These are phyloP conservation scores for Canavalia gladiata DNA, from an alignment of 306 rosid species.

Conservation along the genomic window DNA sequence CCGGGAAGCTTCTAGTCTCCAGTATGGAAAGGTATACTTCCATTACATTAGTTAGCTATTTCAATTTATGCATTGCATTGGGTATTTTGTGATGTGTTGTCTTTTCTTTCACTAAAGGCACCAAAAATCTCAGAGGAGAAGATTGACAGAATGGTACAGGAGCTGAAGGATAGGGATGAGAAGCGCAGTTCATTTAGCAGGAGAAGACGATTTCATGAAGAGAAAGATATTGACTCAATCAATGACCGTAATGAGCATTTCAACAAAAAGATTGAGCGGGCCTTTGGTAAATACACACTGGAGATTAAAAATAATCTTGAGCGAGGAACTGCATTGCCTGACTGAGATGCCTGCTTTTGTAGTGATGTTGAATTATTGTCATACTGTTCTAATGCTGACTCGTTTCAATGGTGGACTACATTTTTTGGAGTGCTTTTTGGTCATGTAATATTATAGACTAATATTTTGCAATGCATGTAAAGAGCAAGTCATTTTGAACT, in stretches of 20 bases:
- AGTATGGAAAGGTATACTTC: slow-evolving; percentile 84
- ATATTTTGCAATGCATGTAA: slow-evolving; percentile 14
- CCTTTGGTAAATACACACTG: slow-evolving; percentile 95
- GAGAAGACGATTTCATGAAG: slow-evolving; percentile 89
- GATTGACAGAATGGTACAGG: slow-evolving; percentile 94
- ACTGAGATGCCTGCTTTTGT: slow-evolving; percentile 57
- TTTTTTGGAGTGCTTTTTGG: slow-evolving; percentile 6
- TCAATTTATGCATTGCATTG: slow-evolving; percentile 10
- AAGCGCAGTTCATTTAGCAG: slow-evolving; percentile 87
- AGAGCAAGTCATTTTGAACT: slow-evolving; percentile 36
- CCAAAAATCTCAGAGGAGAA: slow-evolving; percentile 84
- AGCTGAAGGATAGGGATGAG: slow-evolving; percentile 84
- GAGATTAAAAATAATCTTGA: slow-evolving; percentile 99
- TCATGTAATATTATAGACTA: slow-evolving; percentile 35
- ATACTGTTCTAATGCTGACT: slow-evolving; percentile 11
- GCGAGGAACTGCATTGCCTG: slow-evolving; percentile 98
- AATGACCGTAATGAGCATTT: slow-evolving; percentile 98
- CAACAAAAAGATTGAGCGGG: slow-evolving; percentile 98
- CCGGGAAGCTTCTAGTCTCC: slow-evolving; percentile 98
- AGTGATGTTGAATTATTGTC: background rate
- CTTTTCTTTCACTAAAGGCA: slow-evolving; percentile 62
- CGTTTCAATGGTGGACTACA: slow-evolving; percentile 23
- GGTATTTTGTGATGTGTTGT: slow-evolving; percentile 22
- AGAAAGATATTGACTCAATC: slow-evolving; percentile 97
- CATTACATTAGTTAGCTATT: slow-evolving; percentile 29